Evolutionary conservation across 73 alveolate species (phyloP).

Genomic region (Paramecium pentaurelia): DNA sequence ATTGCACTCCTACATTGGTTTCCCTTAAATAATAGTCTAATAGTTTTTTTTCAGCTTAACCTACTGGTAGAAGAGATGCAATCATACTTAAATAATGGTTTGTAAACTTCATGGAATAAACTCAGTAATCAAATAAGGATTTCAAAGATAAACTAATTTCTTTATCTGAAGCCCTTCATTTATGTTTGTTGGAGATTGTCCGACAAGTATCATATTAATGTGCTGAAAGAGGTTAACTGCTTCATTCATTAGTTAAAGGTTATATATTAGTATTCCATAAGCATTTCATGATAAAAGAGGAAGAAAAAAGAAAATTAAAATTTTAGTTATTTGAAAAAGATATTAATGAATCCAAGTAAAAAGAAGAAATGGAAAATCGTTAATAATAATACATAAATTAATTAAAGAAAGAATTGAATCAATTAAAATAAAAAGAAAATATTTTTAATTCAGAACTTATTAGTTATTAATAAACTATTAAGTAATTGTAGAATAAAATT

Average conservation of each 20-base stretch:
- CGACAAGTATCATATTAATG: slow-evolving; percentile 12
- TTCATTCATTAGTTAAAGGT: neutral
- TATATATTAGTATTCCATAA: neutral
- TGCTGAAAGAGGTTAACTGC: slow-evolving; percentile 22
- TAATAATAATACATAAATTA: neutral
- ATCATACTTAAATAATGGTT: slow-evolving; percentile 12
- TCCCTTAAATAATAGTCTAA: neutral
- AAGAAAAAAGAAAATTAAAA: neutral
- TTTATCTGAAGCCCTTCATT: neutral
- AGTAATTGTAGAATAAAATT: neutral
- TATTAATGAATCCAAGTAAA: neutral
- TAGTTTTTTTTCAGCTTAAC: slow-evolving; percentile 18
- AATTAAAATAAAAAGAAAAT: neutral
- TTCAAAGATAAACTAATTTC: neutral
- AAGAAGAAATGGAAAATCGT: neutral
- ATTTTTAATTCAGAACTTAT: neutral
- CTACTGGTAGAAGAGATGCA: slow-evolving; percentile 34
- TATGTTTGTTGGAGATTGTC: neutral
- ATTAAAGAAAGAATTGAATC: neutral
- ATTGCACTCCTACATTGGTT: neutral
- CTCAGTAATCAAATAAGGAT: neutral
- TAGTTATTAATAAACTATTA: neutral
- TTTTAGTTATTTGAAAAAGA: neutral
- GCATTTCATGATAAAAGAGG: neutral
- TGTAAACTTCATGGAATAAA: neutral